Evolutionary conservation across 441 rosid species (phyloP).

Genomic region (Capsella rubella): DNA sequence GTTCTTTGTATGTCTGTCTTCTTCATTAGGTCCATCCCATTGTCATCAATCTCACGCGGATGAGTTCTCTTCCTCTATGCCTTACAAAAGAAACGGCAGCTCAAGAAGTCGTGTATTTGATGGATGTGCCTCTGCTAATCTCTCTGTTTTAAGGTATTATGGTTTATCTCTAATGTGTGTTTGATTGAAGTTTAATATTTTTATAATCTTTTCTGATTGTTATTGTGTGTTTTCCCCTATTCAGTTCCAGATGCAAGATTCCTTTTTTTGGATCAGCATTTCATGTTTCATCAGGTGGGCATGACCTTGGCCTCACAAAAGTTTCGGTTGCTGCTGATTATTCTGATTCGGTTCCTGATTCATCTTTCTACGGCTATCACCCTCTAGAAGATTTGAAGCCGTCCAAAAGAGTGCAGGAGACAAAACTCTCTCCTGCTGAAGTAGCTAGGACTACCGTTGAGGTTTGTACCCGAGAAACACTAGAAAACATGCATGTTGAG

Average conservation of each 20-base stretch:
- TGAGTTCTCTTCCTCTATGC: conserved; percentile 59
- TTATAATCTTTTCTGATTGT: neutral
- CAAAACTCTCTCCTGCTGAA: conserved; percentile 77
- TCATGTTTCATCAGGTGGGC: conserved; percentile 60
- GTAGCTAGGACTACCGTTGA: conserved; percentile 84
- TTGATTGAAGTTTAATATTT: neutral
- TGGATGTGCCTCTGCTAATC: conserved; percentile 53
- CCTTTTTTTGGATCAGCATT: conserved; percentile 57
- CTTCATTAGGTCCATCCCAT: conserved; percentile 60
- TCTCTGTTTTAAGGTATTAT: conserved; percentile 56
- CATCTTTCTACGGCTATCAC: conserved; percentile 87
- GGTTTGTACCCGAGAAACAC: conserved; percentile 49
- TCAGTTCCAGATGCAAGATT: conserved; percentile 60
- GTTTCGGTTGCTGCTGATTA: conserved; percentile 96
- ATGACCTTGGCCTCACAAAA: conserved; percentile 68
- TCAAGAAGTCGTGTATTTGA: conserved; percentile 60
- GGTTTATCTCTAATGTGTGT: neutral
- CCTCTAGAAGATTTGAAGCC: conserved; percentile 87
- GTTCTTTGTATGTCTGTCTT: conserved; percentile 32
- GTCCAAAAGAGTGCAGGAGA: conserved; percentile 61
- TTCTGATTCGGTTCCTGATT: conserved; percentile 89
- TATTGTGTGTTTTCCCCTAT: conserved; percentile 26
- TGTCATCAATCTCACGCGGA: conserved; percentile 65
- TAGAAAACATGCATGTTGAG: conserved; percentile 4
- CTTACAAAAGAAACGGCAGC: conserved; percentile 52